These are phyloP conservation scores for Lolium multiflorum DNA, from an alignment of 176 grass and related monocot genomes.

Conservation along the genomic window DNA sequence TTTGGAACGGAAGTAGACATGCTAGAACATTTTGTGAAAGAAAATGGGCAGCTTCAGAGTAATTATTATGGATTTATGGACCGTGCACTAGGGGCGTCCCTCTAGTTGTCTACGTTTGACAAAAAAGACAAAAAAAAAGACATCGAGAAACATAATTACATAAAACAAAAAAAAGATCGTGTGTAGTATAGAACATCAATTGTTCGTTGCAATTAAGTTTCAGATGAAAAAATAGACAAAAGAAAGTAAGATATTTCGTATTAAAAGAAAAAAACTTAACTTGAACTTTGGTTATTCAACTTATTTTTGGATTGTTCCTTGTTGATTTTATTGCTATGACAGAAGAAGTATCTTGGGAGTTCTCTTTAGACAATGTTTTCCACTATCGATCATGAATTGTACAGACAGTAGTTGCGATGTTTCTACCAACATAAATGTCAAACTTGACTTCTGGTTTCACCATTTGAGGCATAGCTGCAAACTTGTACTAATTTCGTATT, in stretches of 20 bases:
- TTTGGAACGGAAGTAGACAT: background rate
- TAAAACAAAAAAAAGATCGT: background rate
- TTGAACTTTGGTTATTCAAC: background rate
- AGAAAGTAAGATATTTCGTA: background rate
- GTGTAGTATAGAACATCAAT: background rate
- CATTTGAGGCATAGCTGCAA: constrained; percentile 4
- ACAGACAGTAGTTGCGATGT: background rate
- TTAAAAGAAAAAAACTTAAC: background rate
- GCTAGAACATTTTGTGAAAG: background rate
- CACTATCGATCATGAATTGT: background rate
- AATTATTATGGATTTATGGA: background rate
- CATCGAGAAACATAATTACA: background rate
- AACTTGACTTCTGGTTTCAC: constrained; percentile 22
- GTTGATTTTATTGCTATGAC: background rate
- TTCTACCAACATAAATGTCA: background rate
- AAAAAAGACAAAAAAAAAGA: background rate
- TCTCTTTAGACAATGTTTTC: background rate
- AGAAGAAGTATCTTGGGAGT: background rate
- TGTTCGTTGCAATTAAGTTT: background rate
- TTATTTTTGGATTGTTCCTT: background rate
- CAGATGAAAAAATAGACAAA: background rate
- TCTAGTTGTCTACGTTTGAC: background rate
- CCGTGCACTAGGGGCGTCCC: background rate
- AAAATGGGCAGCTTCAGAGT: background rate
- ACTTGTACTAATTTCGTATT: background rate